Percentiles rank a stretch among this genome's conserved stretches.
phyloP scores from a whole-genome alignment of 1,284 basidiomycete genomes.

The Pseudozyma sp. region DNA sequence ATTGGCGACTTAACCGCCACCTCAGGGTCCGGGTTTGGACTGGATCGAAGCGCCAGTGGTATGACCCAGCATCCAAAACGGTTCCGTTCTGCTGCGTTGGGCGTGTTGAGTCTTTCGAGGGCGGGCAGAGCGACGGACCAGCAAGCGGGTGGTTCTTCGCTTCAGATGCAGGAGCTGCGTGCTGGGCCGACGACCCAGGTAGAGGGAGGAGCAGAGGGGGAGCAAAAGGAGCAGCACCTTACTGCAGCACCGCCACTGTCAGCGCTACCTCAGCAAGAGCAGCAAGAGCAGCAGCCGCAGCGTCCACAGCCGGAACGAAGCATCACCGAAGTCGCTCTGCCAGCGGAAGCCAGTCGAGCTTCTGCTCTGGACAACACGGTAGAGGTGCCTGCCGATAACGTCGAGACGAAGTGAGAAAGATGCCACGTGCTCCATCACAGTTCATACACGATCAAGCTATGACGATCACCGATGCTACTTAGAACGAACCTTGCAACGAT shows the following conservation, averaged over 20 bases:
- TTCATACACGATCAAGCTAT: no score
- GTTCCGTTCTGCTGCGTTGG: slow-evolving; percentile 39
- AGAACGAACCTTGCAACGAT: no score
- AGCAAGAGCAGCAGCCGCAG: neutral
- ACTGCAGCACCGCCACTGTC: neutral
- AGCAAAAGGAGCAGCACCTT: neutral
- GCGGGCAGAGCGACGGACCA: neutral
- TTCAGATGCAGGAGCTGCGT: slow-evolving; percentile 38
- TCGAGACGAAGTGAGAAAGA: neutral
- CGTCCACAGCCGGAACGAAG: neutral
- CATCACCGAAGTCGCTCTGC: slow-evolving; percentile 13
- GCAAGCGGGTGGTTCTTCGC: neutral
- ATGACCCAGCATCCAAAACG: slow-evolving; percentile 4
- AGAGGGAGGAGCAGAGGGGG: neutral
- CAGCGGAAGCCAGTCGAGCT: slow-evolving; percentile 28
- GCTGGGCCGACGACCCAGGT: neutral
- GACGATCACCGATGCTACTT: no score
- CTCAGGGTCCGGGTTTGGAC: neutral
- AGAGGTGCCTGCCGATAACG: slow-evolving; percentile 6
- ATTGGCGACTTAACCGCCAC: slow-evolving; percentile 6
- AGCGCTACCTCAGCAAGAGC: no score
- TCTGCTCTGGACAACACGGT: slow-evolving; percentile 19
- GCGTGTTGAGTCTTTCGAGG: slow-evolving; percentile 31
- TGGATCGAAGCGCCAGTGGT: slow-evolving; percentile 28
- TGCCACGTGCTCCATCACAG: no score